Evolutionary conservation across 305 asterid species (phyloP).

Genomic region (Fraxinus albicans): DNA sequence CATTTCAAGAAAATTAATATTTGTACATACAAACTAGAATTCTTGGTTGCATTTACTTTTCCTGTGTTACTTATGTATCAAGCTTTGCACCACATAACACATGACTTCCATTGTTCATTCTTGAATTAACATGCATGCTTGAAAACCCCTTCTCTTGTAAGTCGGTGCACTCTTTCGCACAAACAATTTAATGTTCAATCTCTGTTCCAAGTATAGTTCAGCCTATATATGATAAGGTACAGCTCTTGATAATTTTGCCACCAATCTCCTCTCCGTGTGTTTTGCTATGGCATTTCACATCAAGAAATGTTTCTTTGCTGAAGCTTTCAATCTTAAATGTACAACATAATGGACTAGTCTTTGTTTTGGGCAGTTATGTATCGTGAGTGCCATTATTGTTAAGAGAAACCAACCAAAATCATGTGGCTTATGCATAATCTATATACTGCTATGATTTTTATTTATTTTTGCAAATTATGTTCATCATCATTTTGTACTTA

Average conservation of each 20-base stretch:
- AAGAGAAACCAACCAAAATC: not conserved
- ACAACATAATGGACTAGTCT: not conserved
- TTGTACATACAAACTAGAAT: not conserved
- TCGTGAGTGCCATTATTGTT: not conserved
- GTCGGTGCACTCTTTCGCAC: not conserved
- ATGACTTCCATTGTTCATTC: not conserved
- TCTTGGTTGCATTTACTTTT: not conserved
- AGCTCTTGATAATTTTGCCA: not conserved
- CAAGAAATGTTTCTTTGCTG: not conserved
- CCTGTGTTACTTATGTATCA: not conserved
- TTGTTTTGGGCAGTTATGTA: not conserved
- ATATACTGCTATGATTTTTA: not conserved
- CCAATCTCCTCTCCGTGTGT: not conserved
- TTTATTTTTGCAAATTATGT: constrained; percentile 9
- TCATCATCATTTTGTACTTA: constrained; percentile 28
- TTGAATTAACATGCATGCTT: not conserved
- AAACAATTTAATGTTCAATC: not conserved
- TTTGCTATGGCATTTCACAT: not conserved
- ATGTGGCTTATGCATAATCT: not conserved
- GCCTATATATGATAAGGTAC: not conserved
- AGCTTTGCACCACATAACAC: not conserved
- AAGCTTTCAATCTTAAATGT: not conserved
- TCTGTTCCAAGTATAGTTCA: not conserved
- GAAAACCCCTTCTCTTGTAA: not conserved
- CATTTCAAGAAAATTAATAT: not conserved